phyloP scores from a whole-genome alignment of 176 grass and related monocot genomes.

The Phoenix dactylifera region DNA sequence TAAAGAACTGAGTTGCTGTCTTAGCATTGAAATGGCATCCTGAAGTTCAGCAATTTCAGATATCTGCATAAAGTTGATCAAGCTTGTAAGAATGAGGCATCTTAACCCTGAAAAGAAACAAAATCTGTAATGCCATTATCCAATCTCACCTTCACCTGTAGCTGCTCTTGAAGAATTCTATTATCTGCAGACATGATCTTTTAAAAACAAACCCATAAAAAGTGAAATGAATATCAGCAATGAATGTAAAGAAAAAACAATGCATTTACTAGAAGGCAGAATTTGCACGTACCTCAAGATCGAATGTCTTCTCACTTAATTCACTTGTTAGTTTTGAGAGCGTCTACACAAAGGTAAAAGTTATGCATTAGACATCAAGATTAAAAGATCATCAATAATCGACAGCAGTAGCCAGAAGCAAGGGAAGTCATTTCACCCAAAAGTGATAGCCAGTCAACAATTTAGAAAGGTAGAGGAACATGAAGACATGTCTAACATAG shows the following conservation, averaged over 20 bases:
- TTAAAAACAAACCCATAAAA: constrained; percentile 24
- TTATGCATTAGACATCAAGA: neutral
- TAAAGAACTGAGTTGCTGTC: constrained; percentile 46
- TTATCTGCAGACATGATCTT: constrained; percentile 99
- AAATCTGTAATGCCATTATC: constrained; percentile 6
- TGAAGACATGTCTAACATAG: no score
- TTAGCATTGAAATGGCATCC: constrained; percentile 45
- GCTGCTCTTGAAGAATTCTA: constrained; percentile 95
- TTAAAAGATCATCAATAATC: neutral
- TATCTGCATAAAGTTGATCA: constrained; percentile 37
- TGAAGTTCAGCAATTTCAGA: constrained; percentile 72
- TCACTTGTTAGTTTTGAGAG: constrained; percentile 73
- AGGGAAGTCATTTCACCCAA: neutral
- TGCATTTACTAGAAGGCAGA: neutral
- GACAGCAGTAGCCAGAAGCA: neutral
- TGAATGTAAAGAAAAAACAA: no score
- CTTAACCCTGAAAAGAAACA: constrained; percentile 1
- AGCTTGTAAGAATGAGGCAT: constrained; percentile 15
- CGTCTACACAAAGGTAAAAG: constrained; percentile 37
- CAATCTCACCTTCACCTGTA: constrained; percentile 70
- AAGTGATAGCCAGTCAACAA: neutral
- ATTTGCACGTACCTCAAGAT: constrained; percentile 63
- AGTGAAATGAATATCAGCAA: constrained; percentile 13
- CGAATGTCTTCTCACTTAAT: constrained; percentile 89
- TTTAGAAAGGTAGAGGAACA: no score